Conservation (phyloP, 1,139 yeast species). For the Protomyces pachydermus region DNA sequence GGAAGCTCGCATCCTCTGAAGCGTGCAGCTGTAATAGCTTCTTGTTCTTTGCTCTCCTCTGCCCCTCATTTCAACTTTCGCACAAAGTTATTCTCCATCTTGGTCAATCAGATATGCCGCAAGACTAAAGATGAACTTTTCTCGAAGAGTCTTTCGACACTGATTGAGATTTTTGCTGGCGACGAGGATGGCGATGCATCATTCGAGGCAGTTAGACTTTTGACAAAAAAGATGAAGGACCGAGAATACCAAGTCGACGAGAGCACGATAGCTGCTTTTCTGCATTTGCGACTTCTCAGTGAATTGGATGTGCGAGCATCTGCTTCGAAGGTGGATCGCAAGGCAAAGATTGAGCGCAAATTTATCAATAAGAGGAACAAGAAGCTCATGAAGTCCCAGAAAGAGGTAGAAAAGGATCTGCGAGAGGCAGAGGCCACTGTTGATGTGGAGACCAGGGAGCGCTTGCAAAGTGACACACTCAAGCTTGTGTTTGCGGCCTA, state of each 20-base stretch:
- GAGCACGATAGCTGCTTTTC: constrained; percentile 65
- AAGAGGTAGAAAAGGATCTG: constrained; percentile 83
- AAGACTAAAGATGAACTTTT: constrained; percentile 48
- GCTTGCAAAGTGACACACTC: constrained; percentile 75
- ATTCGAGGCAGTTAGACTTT: constrained; percentile 60
- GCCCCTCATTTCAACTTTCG: constrained; percentile 78
- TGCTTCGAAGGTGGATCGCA: constrained; percentile 52
- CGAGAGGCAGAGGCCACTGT: constrained; percentile 80
- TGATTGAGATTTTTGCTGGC: constrained; percentile 60
- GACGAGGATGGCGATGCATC: constrained; percentile 80
- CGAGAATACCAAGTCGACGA: constrained; percentile 80
- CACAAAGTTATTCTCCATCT: constrained; percentile 60
- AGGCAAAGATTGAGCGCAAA: constrained; percentile 68
- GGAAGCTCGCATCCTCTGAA: constrained; percentile 43
- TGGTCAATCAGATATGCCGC: constrained; percentile 60
- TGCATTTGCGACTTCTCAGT: constrained; percentile 66
- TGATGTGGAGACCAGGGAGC: constrained; percentile 79
- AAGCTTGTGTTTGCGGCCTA: constrained; percentile 68
- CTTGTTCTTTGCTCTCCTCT: constrained; percentile 66
- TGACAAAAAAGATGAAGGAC: constrained; percentile 66
- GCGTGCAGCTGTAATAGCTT: constrained; percentile 61
- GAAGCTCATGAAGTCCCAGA: constrained; percentile 79
- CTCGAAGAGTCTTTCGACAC: constrained; percentile 55
- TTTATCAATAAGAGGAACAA: constrained; percentile 77
- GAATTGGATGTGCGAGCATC: constrained; percentile 59